These are phyloP conservation scores for Entomophthora muscae DNA, from an alignment of 371 early-diverging fungal genomes.

Conservation along the genomic window DNA sequence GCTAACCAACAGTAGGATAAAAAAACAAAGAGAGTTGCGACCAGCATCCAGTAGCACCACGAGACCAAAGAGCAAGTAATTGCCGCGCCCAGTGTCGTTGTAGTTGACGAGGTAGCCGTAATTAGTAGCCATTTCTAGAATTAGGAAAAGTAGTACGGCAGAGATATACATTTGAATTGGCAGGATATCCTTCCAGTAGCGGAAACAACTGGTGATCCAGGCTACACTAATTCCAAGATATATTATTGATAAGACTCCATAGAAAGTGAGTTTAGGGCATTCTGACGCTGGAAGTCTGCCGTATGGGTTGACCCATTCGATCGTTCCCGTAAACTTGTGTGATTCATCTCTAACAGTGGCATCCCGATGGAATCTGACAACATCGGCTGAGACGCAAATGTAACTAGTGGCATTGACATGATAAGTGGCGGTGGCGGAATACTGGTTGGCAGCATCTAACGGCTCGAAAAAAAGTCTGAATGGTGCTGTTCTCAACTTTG, in stretches of 20 bases:
- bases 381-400: conserved; percentile 6
- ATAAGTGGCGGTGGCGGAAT: background rate
- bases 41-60: conserved; percentile 74
- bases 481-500: background rate
- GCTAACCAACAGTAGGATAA: conserved; percentile 83
- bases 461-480: background rate
- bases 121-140: conserved; percentile 78
- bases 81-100: conserved; percentile 39
- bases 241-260: conserved; percentile 40
- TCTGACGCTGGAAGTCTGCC: conserved; percentile 69
- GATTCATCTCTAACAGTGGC: background rate
- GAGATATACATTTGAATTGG: conserved; percentile 74
- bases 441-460: background rate
- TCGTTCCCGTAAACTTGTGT: conserved; percentile 10
- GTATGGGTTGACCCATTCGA: conserved; percentile 58
- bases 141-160: conserved; percentile 62
- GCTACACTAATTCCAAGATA: conserved; percentile 49
- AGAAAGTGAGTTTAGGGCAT: conserved; percentile 65
- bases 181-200: conserved; percentile 71
- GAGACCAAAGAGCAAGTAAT: conserved; percentile 30
- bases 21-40: conserved; percentile 80
- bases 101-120: conserved; percentile 70
- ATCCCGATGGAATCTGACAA: background rate
- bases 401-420: conserved; percentile 3
- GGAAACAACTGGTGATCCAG: conserved; percentile 59